Evolutionary conservation across 768 basidiomycete genomes (phyloP).

Genomic region (Auricularia cornea): DNA sequence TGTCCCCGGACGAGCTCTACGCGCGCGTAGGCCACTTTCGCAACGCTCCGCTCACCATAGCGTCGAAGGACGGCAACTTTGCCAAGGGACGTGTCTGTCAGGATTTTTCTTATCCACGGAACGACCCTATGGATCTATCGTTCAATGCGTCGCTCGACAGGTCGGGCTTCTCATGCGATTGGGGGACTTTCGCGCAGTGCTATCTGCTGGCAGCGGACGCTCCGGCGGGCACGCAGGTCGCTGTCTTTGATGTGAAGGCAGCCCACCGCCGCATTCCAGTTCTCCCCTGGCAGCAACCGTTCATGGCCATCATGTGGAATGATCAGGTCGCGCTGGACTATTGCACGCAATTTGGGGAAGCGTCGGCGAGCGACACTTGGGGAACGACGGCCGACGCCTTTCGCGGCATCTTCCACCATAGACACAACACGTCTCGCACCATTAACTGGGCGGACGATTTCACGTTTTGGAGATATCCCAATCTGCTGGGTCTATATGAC

Average conservation of each 20-base stretch:
- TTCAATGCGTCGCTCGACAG: slow-evolving; percentile 25
- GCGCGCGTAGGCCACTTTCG: neutral
- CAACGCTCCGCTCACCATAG: neutral
- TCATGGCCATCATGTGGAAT: slow-evolving; percentile 17
- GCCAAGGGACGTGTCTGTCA: slow-evolving; percentile 12
- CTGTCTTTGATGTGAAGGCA: slow-evolving; percentile 29
- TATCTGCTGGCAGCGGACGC: slow-evolving; percentile 19
- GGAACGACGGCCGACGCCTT: slow-evolving; percentile 26
- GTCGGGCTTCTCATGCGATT: slow-evolving; percentile 24
- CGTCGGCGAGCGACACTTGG: slow-evolving; percentile 23
- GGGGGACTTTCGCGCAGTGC: slow-evolving; percentile 30
- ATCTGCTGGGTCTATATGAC: neutral
- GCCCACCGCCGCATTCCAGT: slow-evolving; percentile 21
- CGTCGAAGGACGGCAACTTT: neutral
- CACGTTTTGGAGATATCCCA: slow-evolving; percentile 12
- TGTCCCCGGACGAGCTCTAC: neutral
- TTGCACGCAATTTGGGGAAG: slow-evolving; percentile 23
- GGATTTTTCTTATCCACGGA: slow-evolving; percentile 25
- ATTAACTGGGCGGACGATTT: slow-evolving; percentile 36
- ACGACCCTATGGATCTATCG: slow-evolving; percentile 16
- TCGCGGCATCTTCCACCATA: slow-evolving; percentile 18
- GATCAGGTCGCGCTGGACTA: slow-evolving; percentile 25
- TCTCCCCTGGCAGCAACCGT: slow-evolving; percentile 17
- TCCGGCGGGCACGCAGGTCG: slow-evolving; percentile 26
- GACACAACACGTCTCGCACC: slow-evolving; percentile 11